Evolutionary conservation across 768 basidiomycete species (phyloP), one percentile per base, ranked within the genome.

Genomic region (Wakefieldia striispora): DNA sequence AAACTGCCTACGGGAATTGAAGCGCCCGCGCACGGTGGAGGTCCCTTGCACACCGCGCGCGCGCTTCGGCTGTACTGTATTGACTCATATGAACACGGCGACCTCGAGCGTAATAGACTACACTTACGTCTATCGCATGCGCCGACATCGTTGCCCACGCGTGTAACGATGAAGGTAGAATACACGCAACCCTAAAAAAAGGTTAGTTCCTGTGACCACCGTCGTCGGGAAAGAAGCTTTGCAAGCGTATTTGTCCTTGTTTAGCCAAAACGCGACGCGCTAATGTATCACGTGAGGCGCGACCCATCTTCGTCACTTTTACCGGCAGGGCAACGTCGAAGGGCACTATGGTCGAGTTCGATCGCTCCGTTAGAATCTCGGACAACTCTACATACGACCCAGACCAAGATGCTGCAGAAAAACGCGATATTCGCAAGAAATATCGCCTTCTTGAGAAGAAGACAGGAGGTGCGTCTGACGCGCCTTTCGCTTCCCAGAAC

Each of bases 351-450:
- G 57, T 43, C 24, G 47, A 53, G 6, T 50, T 42, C 38, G 50
- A 61, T 16, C 20, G 31, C 24, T 27, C 45, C 7, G 43, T 37
- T 20, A 47, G 51, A 6, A 48, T 49, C 13, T 33, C 33, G 16
- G 34, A 45, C 61, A 73, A 71, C 43, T 67, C 78, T 16, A 71
- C 76, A 12, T 93, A 89, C 61, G 88, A 93, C 62, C 90, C 90
- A 10, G 88, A 93, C 65, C 91, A 93, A 63, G 79, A 92, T 71
- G 82, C 84, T 5, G 84, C 87, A 53, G 85, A 88, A 63, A 85
- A 87, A 66, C 83, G 91, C 55, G 75, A 75, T 35, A 71, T 93
- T 7, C 77, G 91, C 37, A 83, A 83, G 63, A 73, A 80, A 55
- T 94, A 92, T 61, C 83, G 92, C 51, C 69, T 75, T 14, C 69